Conservation (phyloP, 805 yeast species). For the Maudiozyma pseudohumilis region DNA sequence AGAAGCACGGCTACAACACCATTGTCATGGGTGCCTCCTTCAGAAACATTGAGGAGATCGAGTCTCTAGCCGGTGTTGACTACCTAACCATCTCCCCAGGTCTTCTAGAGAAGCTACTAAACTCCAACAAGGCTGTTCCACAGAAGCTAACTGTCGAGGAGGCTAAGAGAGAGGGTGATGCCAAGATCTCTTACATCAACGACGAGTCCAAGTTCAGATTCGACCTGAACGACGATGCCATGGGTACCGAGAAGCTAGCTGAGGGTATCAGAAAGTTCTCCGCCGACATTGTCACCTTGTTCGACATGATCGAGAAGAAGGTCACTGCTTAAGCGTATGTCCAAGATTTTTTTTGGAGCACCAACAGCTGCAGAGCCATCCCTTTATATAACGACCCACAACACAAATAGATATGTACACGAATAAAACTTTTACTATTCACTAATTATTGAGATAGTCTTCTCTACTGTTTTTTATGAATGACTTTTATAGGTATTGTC, state of each 20-base stretch:
- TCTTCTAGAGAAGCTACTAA: constrained; percentile 77
- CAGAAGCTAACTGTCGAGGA: constrained; percentile 60
- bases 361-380: too few species aligned
- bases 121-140: constrained; percentile 74
- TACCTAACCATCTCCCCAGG: constrained; percentile 91
- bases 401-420: too few species aligned
- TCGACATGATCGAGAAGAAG: constrained; percentile 53
- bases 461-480: too few species aligned
- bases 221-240: constrained; percentile 85
- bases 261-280: constrained; percentile 97
- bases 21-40: constrained; percentile 99
- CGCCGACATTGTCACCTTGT: constrained; percentile 78
- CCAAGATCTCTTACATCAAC: constrained; percentile 71
- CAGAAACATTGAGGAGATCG: constrained; percentile 94
- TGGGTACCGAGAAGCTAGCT: constrained; percentile 95
- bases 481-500: too few species aligned
- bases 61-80: constrained; percentile 95
- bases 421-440: too few species aligned
- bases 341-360: not conserved
- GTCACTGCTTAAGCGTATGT: constrained; percentile 31
- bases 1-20: constrained; percentile 91
- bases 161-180: constrained; percentile 42
- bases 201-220: constrained; percentile 87
- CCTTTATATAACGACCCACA: not conserved
- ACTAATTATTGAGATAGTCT: too few species aligned